Base-by-base conservation (phyloP, 148 eudicot species). In the Vaccinium vitisidaea region DNA sequence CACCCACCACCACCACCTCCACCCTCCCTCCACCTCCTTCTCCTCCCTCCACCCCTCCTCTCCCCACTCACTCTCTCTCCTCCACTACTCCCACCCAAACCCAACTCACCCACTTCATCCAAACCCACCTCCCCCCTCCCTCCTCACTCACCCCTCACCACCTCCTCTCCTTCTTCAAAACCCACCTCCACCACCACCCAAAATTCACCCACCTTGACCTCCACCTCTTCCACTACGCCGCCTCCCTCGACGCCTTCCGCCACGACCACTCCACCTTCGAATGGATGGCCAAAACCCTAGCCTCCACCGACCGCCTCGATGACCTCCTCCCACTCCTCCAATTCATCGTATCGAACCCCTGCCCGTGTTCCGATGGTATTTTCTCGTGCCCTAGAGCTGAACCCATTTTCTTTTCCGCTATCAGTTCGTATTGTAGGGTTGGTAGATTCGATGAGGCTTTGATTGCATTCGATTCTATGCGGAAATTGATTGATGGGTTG, bases 321-420 rank as follows among this genome's bases (percentile, higher is more conserved):
- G 88, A 83, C 61, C 92, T 96, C 58, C 32, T 61, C 2, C 67
- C 85, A 1, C 87, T 94, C 55, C 84, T 96, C 69, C 86, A 92
- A 30, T 85, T 80, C 87, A 87, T 96, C 81, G 92, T 92, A 70
- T 88, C 94, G 36, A 92, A 90, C 75, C 99, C 97, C 3, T 96
- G 99, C 89, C 99, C 98, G 0, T 96, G 99, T 80, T 84, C 98
- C 1, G 98, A 94, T 75, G 98, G 97, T 65, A 96, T 96, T 74
- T 96, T 96, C 83, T 91, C 94, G 12, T 96, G 98, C 86, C 89
- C 94, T 2, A 89, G 89, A 79, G 92, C 90, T 9, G 99, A 96
- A 85, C 90, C 94, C 74, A 93, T 94, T 83, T 96, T 90, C 83
- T 87, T 94, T 80, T 92, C 90, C 55, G 93, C 96, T 61, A 92